Conservation (phyloP, 345 rosid genomes). For the Aquilaria malaccensis region DNA sequence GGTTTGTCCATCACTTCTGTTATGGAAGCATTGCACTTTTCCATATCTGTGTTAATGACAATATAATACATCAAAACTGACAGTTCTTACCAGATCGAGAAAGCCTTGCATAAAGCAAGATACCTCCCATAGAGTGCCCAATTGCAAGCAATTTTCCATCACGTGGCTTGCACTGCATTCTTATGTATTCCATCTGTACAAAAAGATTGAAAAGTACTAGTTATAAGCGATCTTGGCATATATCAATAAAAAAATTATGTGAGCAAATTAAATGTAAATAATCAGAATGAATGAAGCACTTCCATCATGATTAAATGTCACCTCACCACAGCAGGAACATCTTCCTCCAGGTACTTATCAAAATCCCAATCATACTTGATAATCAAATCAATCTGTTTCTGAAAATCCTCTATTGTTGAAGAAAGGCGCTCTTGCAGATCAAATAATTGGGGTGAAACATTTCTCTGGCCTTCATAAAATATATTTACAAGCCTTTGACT, state of each 20-base stretch:
- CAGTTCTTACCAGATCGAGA: slow-evolving; percentile 47
- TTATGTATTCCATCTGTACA: slow-evolving; percentile 60
- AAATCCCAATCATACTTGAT: slow-evolving; percentile 95
- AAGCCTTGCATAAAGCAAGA: slow-evolving; percentile 59
- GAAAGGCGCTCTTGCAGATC: slow-evolving; percentile 77
- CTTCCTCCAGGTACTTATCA: slow-evolving; percentile 88
- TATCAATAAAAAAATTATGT: neutral
- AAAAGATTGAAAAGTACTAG: slow-evolving; percentile 6
- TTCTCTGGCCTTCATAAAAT: slow-evolving; percentile 72
- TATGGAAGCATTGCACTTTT: too few species aligned
- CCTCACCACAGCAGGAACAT: slow-evolving; percentile 99
- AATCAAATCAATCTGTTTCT: slow-evolving; percentile 88
- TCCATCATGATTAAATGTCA: slow-evolving; percentile 35
- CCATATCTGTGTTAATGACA: too few species aligned
- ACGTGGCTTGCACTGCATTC: slow-evolving; percentile 37
- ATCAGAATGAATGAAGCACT: slow-evolving; percentile 4
- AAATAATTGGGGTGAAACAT: slow-evolving; percentile 79
- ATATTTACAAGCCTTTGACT: slow-evolving; percentile 65
- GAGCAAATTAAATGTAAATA: neutral
- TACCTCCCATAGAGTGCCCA: slow-evolving; percentile 87
- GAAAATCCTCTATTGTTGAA: slow-evolving; percentile 79
- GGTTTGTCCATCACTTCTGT: too few species aligned
- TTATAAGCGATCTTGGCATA: neutral
- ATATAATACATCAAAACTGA: too few species aligned
- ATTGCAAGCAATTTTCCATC: slow-evolving; percentile 66